Evolutionary conservation across 805 yeast species (phyloP), one percentile per base, ranked within the genome.

Genomic region (Schwanniomyces occidentalis): DNA sequence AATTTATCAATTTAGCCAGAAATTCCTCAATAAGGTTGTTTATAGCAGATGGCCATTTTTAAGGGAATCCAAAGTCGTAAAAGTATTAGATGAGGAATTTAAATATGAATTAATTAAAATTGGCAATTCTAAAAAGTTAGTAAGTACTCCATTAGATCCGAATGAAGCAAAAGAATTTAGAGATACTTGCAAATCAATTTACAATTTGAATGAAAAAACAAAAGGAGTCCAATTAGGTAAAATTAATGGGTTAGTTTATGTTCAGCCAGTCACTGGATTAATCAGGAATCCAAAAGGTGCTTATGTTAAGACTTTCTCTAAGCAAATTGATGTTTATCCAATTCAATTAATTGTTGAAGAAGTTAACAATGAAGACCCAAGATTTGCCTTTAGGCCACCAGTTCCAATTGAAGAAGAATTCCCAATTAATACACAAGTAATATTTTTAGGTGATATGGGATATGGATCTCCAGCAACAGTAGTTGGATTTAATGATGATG

Each of bases 31-130:
- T 29, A 71, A 78, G 38, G 61, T 78, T 32, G 83, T 85, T 2
- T 90, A 80, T 54, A 76, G 85, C 8, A 78, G 82, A 47, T 93
- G 95, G 91, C 99, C 99, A n/a, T 86, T 78, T 52, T 66, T 93
- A 45, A 74, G 80, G 47, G 97, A 91, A 61, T 83, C 89, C 7
- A 78, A 75, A 51, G 79, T 91, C 25, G 66, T 79, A 8, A 71
- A 73, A 15, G 75, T 91, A 4, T 56, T 71, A 22, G 90, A 85
- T 54, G 75, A 71, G 9, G 58, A 66, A 12, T 61, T 58, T 48
- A 69, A 65, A 28, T 85, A 75, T 48, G 76, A 69, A 32, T 53
- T 56, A 3, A 45, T 57, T 22, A 72, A 62, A 41, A 46, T 58
- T 16, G 55, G 48, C 21, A 42, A 43, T 8, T 37, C 44, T 15